phyloP scores from a whole-genome alignment of 176 grass and related monocot species.

The Melocanna baccifera region DNA sequence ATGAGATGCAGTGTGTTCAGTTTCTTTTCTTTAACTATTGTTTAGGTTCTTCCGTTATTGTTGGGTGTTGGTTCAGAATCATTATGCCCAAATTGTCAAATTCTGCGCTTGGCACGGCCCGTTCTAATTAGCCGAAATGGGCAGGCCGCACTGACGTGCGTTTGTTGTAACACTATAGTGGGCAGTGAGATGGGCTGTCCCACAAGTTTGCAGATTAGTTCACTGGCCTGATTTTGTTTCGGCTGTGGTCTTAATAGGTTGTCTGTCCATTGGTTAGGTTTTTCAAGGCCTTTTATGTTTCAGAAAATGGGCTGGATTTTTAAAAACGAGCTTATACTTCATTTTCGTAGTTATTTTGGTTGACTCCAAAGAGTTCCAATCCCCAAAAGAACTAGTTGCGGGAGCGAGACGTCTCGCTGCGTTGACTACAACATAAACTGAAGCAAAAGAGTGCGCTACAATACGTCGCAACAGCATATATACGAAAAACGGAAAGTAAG shows the following conservation, averaged over 20 bases:
- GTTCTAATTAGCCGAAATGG: background rate
- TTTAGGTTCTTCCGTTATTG: too few relatives aligned
- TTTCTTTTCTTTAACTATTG: too few relatives aligned
- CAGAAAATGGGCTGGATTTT: background rate
- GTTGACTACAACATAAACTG: too few relatives aligned
- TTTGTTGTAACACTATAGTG: background rate
- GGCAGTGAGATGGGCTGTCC: background rate
- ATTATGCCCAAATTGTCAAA: background rate
- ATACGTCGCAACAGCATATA: too few relatives aligned
- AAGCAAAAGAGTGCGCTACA: too few relatives aligned
- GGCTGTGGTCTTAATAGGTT: background rate
- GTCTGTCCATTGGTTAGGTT: background rate
- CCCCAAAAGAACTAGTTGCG: background rate
- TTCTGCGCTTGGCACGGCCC: background rate
- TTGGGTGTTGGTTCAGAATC: too few relatives aligned
- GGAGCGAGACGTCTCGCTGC: too few relatives aligned
- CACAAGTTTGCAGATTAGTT: background rate
- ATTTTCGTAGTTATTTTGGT: background rate
- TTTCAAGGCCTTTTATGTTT: background rate
- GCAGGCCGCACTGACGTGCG: too few relatives aligned
- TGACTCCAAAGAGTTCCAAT: background rate
- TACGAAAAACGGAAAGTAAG: too few relatives aligned
- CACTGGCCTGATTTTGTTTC: background rate
- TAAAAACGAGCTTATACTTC: background rate
- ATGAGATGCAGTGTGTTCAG: too few relatives aligned